Evolutionary conservation across 1,284 basidiomycete genomes (phyloP).

Genomic region (Cutaneotrichosporon sp.): DNA sequence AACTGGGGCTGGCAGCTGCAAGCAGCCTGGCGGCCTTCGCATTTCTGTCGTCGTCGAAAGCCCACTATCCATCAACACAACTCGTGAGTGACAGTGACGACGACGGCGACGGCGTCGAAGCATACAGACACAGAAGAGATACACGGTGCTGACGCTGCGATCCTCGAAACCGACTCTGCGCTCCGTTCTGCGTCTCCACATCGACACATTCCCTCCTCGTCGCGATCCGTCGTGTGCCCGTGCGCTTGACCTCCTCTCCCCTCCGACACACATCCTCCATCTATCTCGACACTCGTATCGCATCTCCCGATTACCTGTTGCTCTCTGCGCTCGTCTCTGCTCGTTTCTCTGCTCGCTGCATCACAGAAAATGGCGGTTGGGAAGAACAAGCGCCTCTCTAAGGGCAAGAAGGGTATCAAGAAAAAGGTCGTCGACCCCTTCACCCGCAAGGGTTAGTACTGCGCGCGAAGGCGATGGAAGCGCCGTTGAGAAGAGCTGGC

Average conservation of each 20-base stretch:
- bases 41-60: slow-evolving; percentile 2
- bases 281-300: not conserved
- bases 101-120: slow-evolving; percentile 1
- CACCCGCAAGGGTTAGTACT: slow-evolving; percentile 79
- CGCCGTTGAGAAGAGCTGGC: not conserved
- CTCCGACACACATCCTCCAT: not conserved
- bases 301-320: not conserved
- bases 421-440: slow-evolving; percentile 99
- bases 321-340: not conserved
- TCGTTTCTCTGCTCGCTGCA: not conserved
- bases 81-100: slow-evolving; percentile 4
- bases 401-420: slow-evolving; percentile 99
- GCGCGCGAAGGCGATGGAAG: not conserved
- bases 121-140: not conserved
- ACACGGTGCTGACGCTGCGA: slow-evolving; percentile 5
- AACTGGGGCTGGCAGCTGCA: not conserved
- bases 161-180: not conserved
- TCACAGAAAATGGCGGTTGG: slow-evolving; percentile 72
- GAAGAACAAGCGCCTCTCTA: slow-evolving; percentile 99
- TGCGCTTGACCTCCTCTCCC: not conserved
- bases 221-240: not conserved
- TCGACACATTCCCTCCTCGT: not conserved
- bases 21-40: not conserved
- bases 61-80: slow-evolving; percentile 8
- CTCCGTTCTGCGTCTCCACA: slow-evolving; percentile 2